Percentiles rank a stretch among this genome's conserved stretches.
phyloP scores from a whole-genome alignment of 2,329 filamentous ascomycete genomes.

The Diaporthe velutina region DNA sequence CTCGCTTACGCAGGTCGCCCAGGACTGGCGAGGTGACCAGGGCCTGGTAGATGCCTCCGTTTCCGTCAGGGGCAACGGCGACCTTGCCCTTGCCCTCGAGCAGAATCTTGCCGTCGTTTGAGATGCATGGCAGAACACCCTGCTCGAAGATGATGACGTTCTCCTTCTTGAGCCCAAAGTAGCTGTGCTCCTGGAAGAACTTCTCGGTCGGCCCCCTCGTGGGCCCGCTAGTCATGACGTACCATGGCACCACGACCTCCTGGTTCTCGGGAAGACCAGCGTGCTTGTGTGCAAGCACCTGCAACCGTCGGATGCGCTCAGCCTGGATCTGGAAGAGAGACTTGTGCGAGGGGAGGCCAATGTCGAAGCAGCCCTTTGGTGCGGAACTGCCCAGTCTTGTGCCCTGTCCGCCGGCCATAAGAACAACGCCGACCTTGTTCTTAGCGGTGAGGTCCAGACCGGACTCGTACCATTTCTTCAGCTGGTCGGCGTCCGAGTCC shows the following conservation, averaged over 20 bases:
- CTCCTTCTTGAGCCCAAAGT: constrained; percentile 88
- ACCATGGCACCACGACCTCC: constrained; percentile 87
- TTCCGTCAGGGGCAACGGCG: constrained; percentile 95
- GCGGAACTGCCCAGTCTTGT: constrained; percentile 94
- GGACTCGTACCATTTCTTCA: constrained; percentile 86
- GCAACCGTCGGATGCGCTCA: constrained; percentile 89
- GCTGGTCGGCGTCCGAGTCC: constrained; percentile 83
- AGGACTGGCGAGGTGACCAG: constrained; percentile 85
- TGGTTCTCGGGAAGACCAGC: constrained; percentile 62
- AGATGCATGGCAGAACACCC: constrained; percentile 95
- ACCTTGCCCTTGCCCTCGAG: constrained; percentile 91
- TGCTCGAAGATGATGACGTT: constrained; percentile 97
- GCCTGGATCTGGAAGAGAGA: constrained; percentile 98
- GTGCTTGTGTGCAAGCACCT: constrained; percentile 82
- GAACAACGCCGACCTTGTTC: constrained; percentile 85
- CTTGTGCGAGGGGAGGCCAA: constrained; percentile 92
- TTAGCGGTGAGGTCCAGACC: constrained; percentile 84
- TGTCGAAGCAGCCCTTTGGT: constrained; percentile 98
- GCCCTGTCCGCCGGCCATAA: constrained; percentile 98
- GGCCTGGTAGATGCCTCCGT: constrained; percentile 96
- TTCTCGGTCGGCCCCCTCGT: constrained; percentile 92
- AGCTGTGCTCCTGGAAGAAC: constrained; percentile 90
- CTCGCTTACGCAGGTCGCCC: constrained; percentile 88
- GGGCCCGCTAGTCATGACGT: constrained; percentile 98
- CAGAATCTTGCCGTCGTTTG: constrained; percentile 97